Percentiles rank a stretch among this genome's conserved stretches.
phyloP scores from a whole-genome alignment of 176 grass and related monocot species.

The Chloris gayana region DNA sequence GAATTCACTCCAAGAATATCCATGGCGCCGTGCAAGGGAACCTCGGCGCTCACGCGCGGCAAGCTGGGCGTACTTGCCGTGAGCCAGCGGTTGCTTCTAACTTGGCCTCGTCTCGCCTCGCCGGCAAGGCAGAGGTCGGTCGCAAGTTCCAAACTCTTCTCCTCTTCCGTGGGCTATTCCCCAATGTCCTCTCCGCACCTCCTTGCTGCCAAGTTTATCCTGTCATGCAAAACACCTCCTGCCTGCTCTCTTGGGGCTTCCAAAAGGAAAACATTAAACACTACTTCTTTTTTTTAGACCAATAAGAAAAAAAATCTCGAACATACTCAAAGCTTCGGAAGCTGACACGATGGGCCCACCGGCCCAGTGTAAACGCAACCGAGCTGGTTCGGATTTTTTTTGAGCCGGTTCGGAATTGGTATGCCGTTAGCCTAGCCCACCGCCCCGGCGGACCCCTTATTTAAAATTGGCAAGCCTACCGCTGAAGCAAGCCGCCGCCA shows the following conservation, averaged over 20 bases:
- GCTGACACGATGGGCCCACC: not conserved
- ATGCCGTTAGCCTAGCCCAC: conserved; percentile 8
- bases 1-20: conserved; percentile 29
- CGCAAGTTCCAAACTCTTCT: conserved; percentile 1
- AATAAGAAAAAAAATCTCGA: not conserved
- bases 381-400: too few species aligned
- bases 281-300: too few species aligned
- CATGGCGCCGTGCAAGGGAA: not conserved
- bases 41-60: not conserved
- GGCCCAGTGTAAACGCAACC: not conserved
- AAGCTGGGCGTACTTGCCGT: conserved; percentile 47
- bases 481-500: not conserved
- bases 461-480: not conserved
- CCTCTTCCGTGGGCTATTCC: not conserved
- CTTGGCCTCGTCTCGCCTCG: conserved; percentile 3
- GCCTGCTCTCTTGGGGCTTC: too few species aligned
- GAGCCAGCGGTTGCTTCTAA: conserved; percentile 3
- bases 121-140: conserved; percentile 23
- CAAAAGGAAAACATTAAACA: too few species aligned
- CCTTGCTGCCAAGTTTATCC: not conserved
- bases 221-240: not conserved
- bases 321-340: not conserved
- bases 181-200: not conserved
- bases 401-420: not conserved
- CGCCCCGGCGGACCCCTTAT: not conserved